Conservation (phyloP, 345 rosid species). For the Aquilaria malaccensis region DNA sequence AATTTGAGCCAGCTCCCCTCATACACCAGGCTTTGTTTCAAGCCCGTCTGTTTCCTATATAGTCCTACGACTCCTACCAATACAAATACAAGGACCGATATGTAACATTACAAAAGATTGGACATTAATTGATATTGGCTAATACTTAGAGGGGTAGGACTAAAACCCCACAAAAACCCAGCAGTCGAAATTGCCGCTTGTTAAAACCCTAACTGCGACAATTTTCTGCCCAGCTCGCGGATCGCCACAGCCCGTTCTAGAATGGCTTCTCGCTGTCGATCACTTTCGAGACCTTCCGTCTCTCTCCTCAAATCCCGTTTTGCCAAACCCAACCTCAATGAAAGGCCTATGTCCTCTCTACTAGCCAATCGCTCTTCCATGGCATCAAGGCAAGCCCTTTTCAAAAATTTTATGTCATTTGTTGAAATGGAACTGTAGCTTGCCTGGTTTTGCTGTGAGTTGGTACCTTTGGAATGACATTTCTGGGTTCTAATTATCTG, state of each 20-base stretch:
- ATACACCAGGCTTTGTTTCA: no score
- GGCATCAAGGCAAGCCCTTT: slow-evolving; percentile 37
- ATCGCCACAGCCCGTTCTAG: neutral
- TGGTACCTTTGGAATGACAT: slow-evolving; percentile 6
- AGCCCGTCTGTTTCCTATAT: no score
- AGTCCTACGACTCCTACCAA: no score
- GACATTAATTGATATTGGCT: no score
- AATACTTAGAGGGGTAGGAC: neutral
- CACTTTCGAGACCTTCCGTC: slow-evolving; percentile 50
- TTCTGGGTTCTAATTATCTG: neutral
- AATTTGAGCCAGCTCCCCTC: no score
- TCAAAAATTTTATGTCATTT: neutral
- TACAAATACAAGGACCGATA: no score
- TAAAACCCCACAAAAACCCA: slow-evolving; percentile 18
- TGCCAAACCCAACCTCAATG: slow-evolving; percentile 40
- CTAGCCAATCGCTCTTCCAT: slow-evolving; percentile 33
- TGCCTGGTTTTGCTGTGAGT: neutral
- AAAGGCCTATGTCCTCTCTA: slow-evolving; percentile 35
- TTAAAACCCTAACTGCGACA: slow-evolving; percentile 17
- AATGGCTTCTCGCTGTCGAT: slow-evolving; percentile 78
- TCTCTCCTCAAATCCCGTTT: slow-evolving; percentile 47
- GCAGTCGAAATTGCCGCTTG: no score
- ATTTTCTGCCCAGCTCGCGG: neutral
- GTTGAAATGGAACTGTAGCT: no score
- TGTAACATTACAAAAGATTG: no score